A percentile compares a stretch with the other conserved stretches of the same genome.
Evolutionary conservation across 768 basidiomycete species (phyloP).

Genomic region (Macrolepiota dolichaula): DNA sequence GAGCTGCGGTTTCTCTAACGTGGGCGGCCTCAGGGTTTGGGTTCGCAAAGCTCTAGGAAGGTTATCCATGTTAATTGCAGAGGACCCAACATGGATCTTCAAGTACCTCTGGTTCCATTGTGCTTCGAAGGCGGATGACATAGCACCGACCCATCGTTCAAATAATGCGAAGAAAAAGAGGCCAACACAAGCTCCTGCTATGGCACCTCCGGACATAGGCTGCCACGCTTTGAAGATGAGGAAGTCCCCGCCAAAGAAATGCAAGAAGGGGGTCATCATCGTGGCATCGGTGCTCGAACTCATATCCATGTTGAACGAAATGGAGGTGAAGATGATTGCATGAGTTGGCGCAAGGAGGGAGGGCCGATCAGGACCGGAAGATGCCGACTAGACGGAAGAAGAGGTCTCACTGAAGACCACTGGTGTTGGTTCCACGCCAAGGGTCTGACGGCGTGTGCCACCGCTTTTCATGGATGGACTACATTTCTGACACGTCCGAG

Average conservation of each 20-base stretch:
- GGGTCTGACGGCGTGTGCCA: no score
- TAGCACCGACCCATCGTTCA: conserved; percentile 66
- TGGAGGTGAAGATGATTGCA: neutral
- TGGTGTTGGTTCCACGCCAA: no score
- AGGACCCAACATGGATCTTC: neutral
- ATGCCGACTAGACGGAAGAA: neutral
- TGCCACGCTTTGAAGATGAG: conserved; percentile 67
- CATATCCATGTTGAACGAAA: neutral
- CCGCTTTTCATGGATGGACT: no score
- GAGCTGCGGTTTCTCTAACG: neutral
- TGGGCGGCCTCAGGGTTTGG: neutral
- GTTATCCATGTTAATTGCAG: neutral
- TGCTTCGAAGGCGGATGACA: conserved; percentile 46
- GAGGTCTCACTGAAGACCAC: no score
- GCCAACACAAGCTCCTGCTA: conserved; percentile 73
- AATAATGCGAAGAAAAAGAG: conserved; percentile 65
- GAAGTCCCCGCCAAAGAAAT: conserved; percentile 62
- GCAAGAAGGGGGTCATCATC: conserved; percentile 60
- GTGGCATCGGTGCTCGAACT: conserved; percentile 8
- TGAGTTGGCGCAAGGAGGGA: neutral
- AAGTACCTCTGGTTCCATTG: conserved; percentile 60
- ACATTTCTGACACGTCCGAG: no score
- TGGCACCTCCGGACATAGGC: conserved; percentile 65
- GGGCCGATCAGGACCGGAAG: neutral
- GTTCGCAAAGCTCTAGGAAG: neutral